Evolutionary conservation across 1,139 yeast species (phyloP).

Genomic region (Hyphopichia fennica): DNA sequence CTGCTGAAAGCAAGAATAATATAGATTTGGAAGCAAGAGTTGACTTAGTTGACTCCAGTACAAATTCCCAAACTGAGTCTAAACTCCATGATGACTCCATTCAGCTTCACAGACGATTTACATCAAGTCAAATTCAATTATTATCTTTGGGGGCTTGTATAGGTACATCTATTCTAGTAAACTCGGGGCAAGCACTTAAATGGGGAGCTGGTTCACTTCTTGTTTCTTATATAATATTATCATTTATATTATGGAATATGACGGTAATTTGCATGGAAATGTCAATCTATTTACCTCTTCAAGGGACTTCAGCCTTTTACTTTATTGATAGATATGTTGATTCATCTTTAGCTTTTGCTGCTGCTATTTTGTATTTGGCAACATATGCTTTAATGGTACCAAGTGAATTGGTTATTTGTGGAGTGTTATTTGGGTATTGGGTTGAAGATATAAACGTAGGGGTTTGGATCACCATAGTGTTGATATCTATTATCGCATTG

Average conservation of each 20-base stretch:
- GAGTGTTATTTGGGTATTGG: too few relatives aligned
- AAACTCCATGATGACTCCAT: too few relatives aligned
- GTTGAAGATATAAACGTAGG: constrained; percentile 37
- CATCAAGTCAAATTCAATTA: too few relatives aligned
- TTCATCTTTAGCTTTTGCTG: constrained; percentile 46
- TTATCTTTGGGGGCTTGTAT: too few relatives aligned
- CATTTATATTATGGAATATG: constrained; percentile 62
- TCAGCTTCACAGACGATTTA: too few relatives aligned
- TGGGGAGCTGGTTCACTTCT: constrained; percentile 68
- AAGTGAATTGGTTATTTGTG: constrained; percentile 39
- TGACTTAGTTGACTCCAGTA: too few relatives aligned
- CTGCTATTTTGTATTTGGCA: constrained; percentile 58
- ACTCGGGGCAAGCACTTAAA: constrained; percentile 64
- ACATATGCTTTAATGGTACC: neutral
- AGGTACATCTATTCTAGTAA: constrained; percentile 73
- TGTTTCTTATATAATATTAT: constrained; percentile 60
- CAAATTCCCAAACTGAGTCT: too few relatives aligned
- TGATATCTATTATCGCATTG: constrained; percentile 11
- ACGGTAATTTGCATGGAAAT: constrained; percentile 48
- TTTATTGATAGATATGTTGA: constrained; percentile 39
- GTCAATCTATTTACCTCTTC: constrained; percentile 39
- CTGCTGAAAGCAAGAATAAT: too few relatives aligned
- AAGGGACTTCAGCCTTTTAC: constrained; percentile 38
- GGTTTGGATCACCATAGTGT: constrained; percentile 28
- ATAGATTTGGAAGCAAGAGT: too few relatives aligned